Evolutionary conservation across 2,329 filamentous ascomycete species (phyloP), one percentile per base, ranked within the genome.

Genomic region (Penicillium decumbens): DNA sequence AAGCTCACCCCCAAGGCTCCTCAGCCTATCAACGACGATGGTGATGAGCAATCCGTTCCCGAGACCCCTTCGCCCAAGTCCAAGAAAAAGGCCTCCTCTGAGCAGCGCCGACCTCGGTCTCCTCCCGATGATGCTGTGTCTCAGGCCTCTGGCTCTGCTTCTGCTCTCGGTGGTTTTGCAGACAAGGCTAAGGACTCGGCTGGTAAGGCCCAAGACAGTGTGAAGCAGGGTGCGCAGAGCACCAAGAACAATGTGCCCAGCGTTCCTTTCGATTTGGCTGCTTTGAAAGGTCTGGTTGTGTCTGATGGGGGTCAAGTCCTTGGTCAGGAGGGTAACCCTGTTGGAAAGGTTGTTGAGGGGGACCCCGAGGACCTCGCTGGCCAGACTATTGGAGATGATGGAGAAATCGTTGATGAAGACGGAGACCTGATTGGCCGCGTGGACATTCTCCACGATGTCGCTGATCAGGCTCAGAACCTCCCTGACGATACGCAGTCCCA

Each of bases 271-370:
- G 63, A 69, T 38, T 56, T 74, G 2, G 65, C 66, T 7, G 57
- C 63, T 1, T 52, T 75, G 35, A 72, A 73, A 44, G 72, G 72
- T 13, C 66, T 72, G 6, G 60, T 66, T 38, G 64, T 75, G 35
- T 57, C 57, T 8, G 65, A 72, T 41, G 64, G 59, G 8, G 72
- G 72, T 3, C 56, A 71, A 24, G 66, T 74, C 15, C 50, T 69
- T 1, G 68, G 67, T 28, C 38, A 66, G 6, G 58, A 67, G 18
- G 72, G 71, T 0, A 65, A 63, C 5, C 58, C 65, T 0, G 50
- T 75, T 20, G 72, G 71, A 20, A 59, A 67, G 20, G 63, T 75
- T 7, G 63, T 69, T 6, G 71, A 75, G 50, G 72, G 72, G 1
- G 68, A 74, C 25, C 62, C 70, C 0, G 65, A 66, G 24, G 71